A percentile compares a stretch with the other conserved stretches of the same genome.
Evolutionary conservation across 805 yeast species (phyloP).

Genomic region (Yueomyces sp.): DNA sequence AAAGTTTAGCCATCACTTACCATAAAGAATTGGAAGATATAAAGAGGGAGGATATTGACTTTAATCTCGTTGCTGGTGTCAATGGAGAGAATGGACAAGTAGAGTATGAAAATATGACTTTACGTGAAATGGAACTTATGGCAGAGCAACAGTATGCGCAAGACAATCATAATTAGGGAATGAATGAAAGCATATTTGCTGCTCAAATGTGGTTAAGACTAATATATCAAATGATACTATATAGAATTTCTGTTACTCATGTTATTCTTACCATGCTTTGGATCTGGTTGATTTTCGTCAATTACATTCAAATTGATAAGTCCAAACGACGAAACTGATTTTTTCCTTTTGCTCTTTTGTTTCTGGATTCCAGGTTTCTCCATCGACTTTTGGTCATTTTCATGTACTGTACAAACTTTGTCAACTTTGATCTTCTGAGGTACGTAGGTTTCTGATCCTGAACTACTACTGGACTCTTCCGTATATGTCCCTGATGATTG

Average conservation of each 20-base stretch:
- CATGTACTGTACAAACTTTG: background rate
- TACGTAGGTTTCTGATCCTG: background rate
- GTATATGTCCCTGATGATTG: background rate
- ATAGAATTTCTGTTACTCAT: too few species aligned
- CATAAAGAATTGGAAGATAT: conserved; percentile 25
- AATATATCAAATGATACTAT: too few species aligned
- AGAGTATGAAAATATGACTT: conserved; percentile 30
- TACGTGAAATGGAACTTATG: conserved; percentile 44
- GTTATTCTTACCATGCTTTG: background rate
- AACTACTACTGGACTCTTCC: background rate
- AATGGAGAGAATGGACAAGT: conserved; percentile 26
- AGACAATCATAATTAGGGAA: background rate
- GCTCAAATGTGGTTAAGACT: background rate
- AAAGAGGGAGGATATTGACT: conserved; percentile 33
- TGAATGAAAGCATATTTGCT: background rate
- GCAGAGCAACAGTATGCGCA: conserved; percentile 35
- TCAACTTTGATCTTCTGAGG: background rate
- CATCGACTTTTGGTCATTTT: background rate
- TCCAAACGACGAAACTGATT: conserved; percentile 17
- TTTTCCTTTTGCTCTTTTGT: conserved; percentile 17
- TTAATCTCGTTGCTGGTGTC: conserved; percentile 26
- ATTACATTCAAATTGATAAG: conserved; percentile 19
- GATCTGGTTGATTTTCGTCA: conserved; percentile 4
- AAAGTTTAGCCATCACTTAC: conserved; percentile 56
- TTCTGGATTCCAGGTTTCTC: background rate